Base-by-base conservation (phyloP, 164 flowering plant species). In the Houttuynia cordata region DNA sequence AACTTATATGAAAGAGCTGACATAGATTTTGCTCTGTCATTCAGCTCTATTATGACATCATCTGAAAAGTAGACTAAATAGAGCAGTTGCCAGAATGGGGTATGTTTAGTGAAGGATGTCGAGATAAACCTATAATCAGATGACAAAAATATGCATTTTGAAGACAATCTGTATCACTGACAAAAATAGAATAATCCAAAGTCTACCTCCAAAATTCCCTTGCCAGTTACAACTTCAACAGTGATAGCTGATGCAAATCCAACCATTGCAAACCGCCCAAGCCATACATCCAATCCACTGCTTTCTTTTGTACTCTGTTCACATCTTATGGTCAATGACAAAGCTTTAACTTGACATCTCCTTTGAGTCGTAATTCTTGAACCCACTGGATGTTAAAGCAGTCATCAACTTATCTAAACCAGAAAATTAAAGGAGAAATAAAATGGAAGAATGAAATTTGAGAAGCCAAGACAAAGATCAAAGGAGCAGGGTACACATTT, bases 191-290 rank as follows among this genome's bases (percentile, higher is more conserved):
- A 45, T 17, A 45, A 45, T 22, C 37, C 6, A 25, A 40, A 66
- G 34, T 4, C 12, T 81, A 92, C 96, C 96, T 89, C 91, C 49
- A 92, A 75, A 56, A 92, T 87, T 51, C 98, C 98, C 75, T 84
- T 87, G 62, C 98, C 98, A 1, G 98, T 92, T 34, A 75, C 70
- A 45, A 89, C 62, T 75, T 87, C 98, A 66, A 86, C 82, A 58
- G 79, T 74, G 58, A 93, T 73, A 47, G 88, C 96, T 30, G 70
- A 78, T 20, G 86, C 91, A 82, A 93, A 93, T 54, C 97, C 94
- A 70, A 83, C 69, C 97, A 93, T 93, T n/a, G 96, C 97, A 61
- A 79, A 22, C 34, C 98, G 81, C 7, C 98, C 98, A 2, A 93
- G 75, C 98, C 98, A 93, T 62, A 86, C 79, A 72, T 87, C 97